Base-by-base conservation (phyloP, 768 basidiomycete genomes). In the Leccinum subtestaceum region DNA sequence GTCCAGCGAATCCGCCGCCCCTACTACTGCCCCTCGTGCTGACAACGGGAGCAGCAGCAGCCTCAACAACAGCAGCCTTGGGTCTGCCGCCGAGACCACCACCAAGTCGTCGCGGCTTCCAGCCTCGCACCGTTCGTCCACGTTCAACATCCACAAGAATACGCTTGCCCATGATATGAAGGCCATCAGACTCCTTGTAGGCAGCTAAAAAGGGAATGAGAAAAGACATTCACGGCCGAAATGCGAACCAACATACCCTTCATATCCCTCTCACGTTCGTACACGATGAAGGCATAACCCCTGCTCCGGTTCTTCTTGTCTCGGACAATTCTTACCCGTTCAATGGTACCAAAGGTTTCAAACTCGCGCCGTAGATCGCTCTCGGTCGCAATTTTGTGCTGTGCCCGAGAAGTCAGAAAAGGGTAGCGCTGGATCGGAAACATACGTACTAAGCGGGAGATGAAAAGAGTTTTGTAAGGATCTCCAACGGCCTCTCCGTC, bases 31-130 rank as follows among this genome's bases (percentile, higher is more conserved):
- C 67, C 4, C 72, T 69, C 12, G 69, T 58, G 55, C 17, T 3
- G 59, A 74, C 56, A 4, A 79, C 69, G 38, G 69, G 60, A 23
- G 23, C 23, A 34, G 23, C 23, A 34, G 70, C 62, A 12, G 73
- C 65, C 57, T 83, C 84, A 1, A 84, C 84, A n/a, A 43, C 40
- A 9, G 6, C 45, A 4, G 86, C 86, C 72, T 98, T 98, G 19
- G 95, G 94, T 59, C 96, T 83, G 27, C 97, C 97, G n/a, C 97
- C 97, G n/a, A 98, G 82, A 5, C 97, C 97, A n/a, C 97, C 97
- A 19, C 96, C 97, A 0, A 98, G 79, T 54, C 95, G 87, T 52
- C 94, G 88, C 1, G 97, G 97, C 72, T 97, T 98, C 97, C 97
- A 99, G 2, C 95, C 97, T 59, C 96, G 87, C 27, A 99, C 97